These are phyloP conservation scores for Forsythia suspensa DNA, from an alignment of 257 asterid genomes.

Conservation along the genomic window DNA sequence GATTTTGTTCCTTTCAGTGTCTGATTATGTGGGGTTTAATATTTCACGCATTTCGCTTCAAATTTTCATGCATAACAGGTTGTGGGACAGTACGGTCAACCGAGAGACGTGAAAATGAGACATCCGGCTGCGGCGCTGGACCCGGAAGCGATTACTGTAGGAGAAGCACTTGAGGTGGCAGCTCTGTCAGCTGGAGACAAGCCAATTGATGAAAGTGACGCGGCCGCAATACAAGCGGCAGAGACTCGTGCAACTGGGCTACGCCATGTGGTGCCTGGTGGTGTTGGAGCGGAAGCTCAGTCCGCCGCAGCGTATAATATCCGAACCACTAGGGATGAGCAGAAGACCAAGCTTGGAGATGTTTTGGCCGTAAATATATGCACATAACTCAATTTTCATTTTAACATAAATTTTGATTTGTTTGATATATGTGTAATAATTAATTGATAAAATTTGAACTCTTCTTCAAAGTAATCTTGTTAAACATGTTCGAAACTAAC, in stretches of 20 bases:
- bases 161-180: slow-evolving; percentile 74
- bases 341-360: slow-evolving; percentile 48
- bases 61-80: slow-evolving; percentile 30
- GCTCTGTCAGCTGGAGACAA: slow-evolving; percentile 48
- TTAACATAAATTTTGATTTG: too few relatives aligned
- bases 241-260: slow-evolving; percentile 62
- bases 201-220: slow-evolving; percentile 52
- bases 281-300: slow-evolving; percentile 54
- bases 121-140: slow-evolving; percentile 4
- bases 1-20: neutral
- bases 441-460: too few relatives aligned
- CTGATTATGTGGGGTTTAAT: too few relatives aligned
- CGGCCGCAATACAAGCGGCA: slow-evolving; percentile 68
- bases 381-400: neutral
- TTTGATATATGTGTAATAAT: too few relatives aligned
- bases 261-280: slow-evolving; percentile 43
- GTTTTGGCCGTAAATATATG: slow-evolving; percentile 33
- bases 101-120: slow-evolving; percentile 9
- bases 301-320: slow-evolving; percentile 40
- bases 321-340: slow-evolving; percentile 24
- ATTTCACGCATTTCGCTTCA: neutral
- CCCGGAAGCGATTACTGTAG: slow-evolving; percentile 40
- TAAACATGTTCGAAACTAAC: too few relatives aligned
- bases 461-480: too few relatives aligned
- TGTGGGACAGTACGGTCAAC: slow-evolving; percentile 39